These are phyloP conservation scores for Leptographium galeiforme DNA, from an alignment of 2,329 filamentous ascomycete species.

Conservation along the genomic window DNA sequence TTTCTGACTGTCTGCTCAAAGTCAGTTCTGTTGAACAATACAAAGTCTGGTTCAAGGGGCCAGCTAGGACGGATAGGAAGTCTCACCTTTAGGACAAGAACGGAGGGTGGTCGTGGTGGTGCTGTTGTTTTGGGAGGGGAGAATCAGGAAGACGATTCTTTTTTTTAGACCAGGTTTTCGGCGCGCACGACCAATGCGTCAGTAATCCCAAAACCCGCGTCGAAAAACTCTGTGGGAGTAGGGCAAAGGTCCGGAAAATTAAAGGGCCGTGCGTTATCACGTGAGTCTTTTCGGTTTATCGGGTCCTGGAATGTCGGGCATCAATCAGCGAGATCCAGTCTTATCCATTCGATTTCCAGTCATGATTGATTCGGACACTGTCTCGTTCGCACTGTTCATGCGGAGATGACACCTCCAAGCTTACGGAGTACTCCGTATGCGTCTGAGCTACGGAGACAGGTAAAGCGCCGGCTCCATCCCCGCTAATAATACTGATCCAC, in stretches of 20 bases:
- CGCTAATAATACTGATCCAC: no score
- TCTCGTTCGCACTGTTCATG: no score
- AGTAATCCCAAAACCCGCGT: background rate
- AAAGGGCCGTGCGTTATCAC: background rate
- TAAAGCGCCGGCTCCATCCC: no score
- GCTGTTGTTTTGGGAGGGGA: background rate
- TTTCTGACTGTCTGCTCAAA: slow-evolving; percentile 26
- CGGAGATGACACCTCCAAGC: no score
- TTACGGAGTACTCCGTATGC: no score
- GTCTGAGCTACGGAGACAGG: no score
- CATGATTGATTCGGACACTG: no score
- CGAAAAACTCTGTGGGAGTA: slow-evolving; percentile 1
- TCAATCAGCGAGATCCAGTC: no score
- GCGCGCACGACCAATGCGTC: background rate
- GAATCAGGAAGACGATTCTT: background rate
- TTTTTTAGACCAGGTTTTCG: slow-evolving; percentile 5
- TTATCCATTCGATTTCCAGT: no score
- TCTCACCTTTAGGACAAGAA: slow-evolving; percentile 5
- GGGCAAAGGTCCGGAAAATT: background rate
- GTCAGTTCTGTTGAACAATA: slow-evolving; percentile 3
- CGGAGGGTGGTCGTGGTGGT: slow-evolving; percentile 1
- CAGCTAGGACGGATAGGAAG: background rate
- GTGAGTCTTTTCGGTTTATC: no score
- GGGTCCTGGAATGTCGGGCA: background rate
- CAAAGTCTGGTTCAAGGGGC: background rate